A percentile compares a stretch with the other conserved stretches of the same genome.
Conservation (phyloP, 257 asterid species). For the Solanum arcanum region DNA sequence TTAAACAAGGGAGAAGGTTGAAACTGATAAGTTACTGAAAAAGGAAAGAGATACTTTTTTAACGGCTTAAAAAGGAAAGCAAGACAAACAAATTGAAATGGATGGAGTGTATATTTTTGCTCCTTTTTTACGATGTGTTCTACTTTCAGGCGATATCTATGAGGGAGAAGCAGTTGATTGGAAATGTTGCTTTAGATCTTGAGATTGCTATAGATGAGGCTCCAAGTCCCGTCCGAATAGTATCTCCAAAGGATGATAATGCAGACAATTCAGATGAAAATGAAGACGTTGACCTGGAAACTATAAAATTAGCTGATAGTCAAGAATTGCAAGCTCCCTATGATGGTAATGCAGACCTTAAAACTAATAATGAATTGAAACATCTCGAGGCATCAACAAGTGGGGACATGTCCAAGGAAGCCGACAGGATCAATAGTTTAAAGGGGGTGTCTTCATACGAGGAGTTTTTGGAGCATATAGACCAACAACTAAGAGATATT, state of each 20-base stretch:
- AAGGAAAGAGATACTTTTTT: neutral
- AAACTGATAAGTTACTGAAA: too few relatives aligned
- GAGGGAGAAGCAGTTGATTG: constrained; percentile 66
- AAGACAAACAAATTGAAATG: neutral
- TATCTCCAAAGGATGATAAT: constrained; percentile 42
- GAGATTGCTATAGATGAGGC: constrained; percentile 26
- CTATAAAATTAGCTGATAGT: constrained; percentile 8
- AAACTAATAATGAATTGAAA: constrained; percentile 9
- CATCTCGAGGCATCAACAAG: constrained; percentile 5
- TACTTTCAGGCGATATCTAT: constrained; percentile 61
- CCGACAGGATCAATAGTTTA: constrained; percentile 5
- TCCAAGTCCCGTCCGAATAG: constrained; percentile 44
- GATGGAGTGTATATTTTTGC: neutral
- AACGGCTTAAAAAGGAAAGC: neutral
- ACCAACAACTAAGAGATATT: constrained; percentile 48
- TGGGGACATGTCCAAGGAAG: constrained; percentile 4
- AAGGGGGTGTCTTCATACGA: constrained; percentile 37
- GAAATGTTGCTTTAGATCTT: constrained; percentile 58
- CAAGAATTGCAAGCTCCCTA: constrained; percentile 18
- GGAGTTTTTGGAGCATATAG: constrained; percentile 51
- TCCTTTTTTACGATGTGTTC: neutral
- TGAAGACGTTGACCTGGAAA: constrained; percentile 8
- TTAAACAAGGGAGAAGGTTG: neutral
- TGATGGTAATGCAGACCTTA: constrained; percentile 7
- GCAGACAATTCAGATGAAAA: constrained; percentile 13